Conservation (phyloP, 805 yeast genomes). For the Saccharomycopsis olivae region DNA sequence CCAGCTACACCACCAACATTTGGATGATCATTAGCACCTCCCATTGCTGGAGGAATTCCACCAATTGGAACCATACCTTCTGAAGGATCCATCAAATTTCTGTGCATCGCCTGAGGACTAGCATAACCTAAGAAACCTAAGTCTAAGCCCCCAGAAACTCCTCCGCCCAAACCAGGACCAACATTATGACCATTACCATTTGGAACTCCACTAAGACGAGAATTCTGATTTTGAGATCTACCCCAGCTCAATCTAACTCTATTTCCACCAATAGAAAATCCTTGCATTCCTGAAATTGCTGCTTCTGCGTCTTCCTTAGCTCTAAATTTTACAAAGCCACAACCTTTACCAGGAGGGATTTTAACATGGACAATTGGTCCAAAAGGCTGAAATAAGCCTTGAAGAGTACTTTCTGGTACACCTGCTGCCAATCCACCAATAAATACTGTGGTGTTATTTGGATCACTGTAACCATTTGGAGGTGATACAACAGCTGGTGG, state of each 20-base stretch:
- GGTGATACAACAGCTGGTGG: background rate
- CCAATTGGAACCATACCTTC: no score
- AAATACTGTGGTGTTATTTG: constrained; percentile 64
- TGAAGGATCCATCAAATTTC: no score
- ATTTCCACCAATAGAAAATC: constrained; percentile 64
- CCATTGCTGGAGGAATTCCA: no score
- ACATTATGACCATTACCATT: no score
- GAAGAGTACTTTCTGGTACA: constrained; percentile 50
- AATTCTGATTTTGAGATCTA: constrained; percentile 29
- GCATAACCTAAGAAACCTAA: no score
- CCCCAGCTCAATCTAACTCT: constrained; percentile 74
- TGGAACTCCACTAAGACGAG: no score
- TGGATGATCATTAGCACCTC: no score
- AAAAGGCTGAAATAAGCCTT: constrained; percentile 57
- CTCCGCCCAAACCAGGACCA: no score
- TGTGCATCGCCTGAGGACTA: no score
- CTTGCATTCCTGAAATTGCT: constrained; percentile 72
- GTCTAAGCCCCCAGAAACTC: no score
- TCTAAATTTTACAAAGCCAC: constrained; percentile 68
- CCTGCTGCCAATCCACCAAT: constrained; percentile 67
- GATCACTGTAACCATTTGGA: constrained; percentile 30
- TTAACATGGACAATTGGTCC: constrained; percentile 62
- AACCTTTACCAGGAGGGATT: constrained; percentile 70
- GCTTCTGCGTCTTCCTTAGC: constrained; percentile 63
- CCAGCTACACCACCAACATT: no score